Conservation (phyloP, 257 asterid species). For the Linderniella brevidens region DNA sequence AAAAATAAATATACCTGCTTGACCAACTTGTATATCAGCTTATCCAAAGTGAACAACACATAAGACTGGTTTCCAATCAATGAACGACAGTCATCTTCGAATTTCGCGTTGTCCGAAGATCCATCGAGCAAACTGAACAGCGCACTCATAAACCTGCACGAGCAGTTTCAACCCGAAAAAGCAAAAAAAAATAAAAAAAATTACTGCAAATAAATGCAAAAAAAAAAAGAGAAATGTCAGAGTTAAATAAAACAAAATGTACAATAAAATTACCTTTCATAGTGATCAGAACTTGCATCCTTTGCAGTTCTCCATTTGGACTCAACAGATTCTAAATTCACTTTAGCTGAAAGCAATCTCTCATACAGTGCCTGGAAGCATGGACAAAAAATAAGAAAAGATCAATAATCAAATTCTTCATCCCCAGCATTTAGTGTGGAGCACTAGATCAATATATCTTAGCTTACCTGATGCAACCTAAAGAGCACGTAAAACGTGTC, state of each 20-base stretch:
- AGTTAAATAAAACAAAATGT: background rate
- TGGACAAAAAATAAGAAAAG: conserved; percentile 1
- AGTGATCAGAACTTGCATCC: conserved; percentile 31
- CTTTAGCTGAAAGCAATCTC: conserved; percentile 42
- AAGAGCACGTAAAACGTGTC: conserved; percentile 82
- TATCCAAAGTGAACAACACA: conserved; percentile 86
- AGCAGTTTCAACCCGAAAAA: background rate
- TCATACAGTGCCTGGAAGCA: conserved; percentile 32
- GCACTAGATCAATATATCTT: background rate
- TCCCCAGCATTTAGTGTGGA: background rate
- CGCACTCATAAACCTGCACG: conserved; percentile 70
- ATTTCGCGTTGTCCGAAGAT: conserved; percentile 74
- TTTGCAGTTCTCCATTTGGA: conserved; percentile 34
- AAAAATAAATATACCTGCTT: conserved; percentile 41
- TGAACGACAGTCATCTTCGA: conserved; percentile 93
- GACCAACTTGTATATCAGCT: conserved; percentile 79
- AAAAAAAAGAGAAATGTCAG: too few species aligned
- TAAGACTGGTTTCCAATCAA: conserved; percentile 89
- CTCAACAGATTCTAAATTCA: conserved; percentile 25
- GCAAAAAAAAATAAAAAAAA: background rate
- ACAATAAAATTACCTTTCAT: conserved; percentile 21
- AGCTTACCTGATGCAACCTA: conserved; percentile 85
- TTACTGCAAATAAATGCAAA: background rate
- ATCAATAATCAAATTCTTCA: background rate
- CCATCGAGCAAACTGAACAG: conserved; percentile 89